A percentile compares a stretch with the other conserved stretches of the same genome.
Conservation (phyloP, 139 green algal species). For the Pleodorina starrii region DNA sequence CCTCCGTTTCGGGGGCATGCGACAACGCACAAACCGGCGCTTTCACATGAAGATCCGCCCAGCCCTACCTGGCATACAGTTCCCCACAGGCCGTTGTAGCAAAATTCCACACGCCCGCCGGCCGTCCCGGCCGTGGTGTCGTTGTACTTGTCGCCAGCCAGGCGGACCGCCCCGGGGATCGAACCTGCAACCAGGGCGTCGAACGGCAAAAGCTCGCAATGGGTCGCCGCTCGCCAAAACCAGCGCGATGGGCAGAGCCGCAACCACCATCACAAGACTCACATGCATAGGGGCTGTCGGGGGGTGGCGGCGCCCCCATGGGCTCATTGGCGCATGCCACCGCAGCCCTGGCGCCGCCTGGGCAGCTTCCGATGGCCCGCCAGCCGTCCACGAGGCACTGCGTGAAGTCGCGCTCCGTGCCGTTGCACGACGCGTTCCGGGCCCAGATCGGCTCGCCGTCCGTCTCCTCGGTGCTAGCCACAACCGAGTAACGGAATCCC, state of each 20-base stretch:
- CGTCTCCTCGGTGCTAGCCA: not conserved
- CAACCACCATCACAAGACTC: no score
- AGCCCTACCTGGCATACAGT: slow-evolving; percentile 8
- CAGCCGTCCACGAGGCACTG: not conserved
- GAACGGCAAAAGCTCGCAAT: no score
- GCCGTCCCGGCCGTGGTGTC: not conserved
- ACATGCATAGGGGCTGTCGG: slow-evolving; percentile 4
- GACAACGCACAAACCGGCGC: no score
- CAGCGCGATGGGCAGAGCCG: no score
- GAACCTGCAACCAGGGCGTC: slow-evolving; percentile 11
- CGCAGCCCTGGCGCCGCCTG: not conserved
- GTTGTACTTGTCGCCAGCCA: slow-evolving; percentile 1
- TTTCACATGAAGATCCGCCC: no score
- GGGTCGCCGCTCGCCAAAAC: no score
- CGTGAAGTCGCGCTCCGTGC: slow-evolving; percentile 1
- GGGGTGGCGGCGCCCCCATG: not conserved
- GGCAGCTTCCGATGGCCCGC: not conserved
- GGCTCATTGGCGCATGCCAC: not conserved
- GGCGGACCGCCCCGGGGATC: not conserved
- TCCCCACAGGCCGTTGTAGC: slow-evolving; percentile 37
- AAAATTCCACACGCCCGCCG: slow-evolving; percentile 31
- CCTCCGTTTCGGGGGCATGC: no score
- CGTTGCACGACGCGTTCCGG: not conserved
- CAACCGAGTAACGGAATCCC: not conserved
- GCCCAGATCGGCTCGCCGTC: not conserved